Percentiles rank a stretch among this genome's conserved stretches.
phyloP scores from a whole-genome alignment of 1,284 basidiomycete genomes.

The Leucoagaricus sp. region DNA sequence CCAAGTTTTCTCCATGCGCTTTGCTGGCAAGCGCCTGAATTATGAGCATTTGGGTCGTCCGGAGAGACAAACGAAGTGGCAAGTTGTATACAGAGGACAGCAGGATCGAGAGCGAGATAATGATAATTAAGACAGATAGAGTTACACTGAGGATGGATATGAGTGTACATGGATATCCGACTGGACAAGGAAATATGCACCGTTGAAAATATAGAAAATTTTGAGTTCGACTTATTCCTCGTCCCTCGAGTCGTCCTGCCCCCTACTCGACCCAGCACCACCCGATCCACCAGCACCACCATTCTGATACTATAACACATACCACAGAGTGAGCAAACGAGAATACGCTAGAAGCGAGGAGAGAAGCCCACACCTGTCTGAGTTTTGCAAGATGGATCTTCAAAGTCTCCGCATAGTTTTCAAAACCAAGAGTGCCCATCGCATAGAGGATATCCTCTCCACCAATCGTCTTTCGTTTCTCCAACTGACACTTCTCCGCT shows the following conservation, averaged over 20 bases:
- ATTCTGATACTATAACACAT: slow-evolving; percentile 14
- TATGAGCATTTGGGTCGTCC: too few species aligned
- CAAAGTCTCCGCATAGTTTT: slow-evolving; percentile 90
- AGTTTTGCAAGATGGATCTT: slow-evolving; percentile 91
- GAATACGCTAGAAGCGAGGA: not conserved
- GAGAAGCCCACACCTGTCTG: slow-evolving; percentile 56
- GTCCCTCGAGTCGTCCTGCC: slow-evolving; percentile 4
- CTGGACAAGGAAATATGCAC: not conserved
- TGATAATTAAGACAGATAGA: slow-evolving; percentile 6
- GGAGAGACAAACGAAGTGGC: too few species aligned
- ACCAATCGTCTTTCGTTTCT: slow-evolving; percentile 80
- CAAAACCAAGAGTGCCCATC: slow-evolving; percentile 88
- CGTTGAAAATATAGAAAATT: not conserved
- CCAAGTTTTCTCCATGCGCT: not conserved
- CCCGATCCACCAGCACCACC: not conserved
- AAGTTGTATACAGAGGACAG: too few species aligned
- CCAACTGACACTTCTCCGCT: slow-evolving; percentile 84
- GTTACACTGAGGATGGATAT: slow-evolving; percentile 1
- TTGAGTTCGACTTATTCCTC: not conserved
- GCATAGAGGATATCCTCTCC: slow-evolving; percentile 92
- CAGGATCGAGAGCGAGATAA: slow-evolving; percentile 1
- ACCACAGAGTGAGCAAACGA: not conserved
- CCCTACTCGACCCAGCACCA: slow-evolving; percentile 12
- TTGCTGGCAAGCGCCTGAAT: not conserved
- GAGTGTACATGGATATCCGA: not conserved